A percentile compares a stretch with the other conserved stretches of the same genome.
phyloP scores from a whole-genome alignment of 352 stramenopile genomes.

The Globisporangium solare region DNA sequence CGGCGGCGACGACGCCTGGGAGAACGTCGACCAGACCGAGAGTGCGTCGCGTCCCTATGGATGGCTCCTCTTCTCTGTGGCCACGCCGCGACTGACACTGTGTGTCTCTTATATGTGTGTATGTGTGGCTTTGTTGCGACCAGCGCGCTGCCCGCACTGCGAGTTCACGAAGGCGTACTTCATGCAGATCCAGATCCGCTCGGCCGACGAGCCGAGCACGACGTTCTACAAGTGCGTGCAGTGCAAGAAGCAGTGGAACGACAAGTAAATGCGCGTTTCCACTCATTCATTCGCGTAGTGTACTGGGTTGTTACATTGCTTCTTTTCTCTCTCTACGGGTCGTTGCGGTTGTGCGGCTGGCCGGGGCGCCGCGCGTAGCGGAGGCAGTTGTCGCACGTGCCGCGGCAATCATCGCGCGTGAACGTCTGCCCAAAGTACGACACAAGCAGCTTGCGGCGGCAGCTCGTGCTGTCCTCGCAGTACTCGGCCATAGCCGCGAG shows the following conservation, averaged over 20 bases:
- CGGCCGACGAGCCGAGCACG: conserved; percentile 97
- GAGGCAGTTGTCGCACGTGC: conserved; percentile 21
- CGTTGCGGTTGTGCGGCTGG: conserved; percentile 8
- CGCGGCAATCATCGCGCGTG: conserved; percentile 51
- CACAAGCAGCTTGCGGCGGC: conserved; percentile 67
- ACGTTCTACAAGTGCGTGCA: conserved; percentile 99
- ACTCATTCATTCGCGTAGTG: not conserved
- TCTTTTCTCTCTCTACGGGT: not conserved
- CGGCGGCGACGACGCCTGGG: conserved; percentile 95
- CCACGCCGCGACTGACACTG: too few relatives aligned
- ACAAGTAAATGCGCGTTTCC: conserved; percentile 32
- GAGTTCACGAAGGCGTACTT: conserved; percentile 98
- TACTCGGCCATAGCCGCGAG: conserved; percentile 76
- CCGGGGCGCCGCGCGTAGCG: conserved; percentile 5
- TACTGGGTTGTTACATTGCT: too few relatives aligned
- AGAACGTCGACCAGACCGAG: conserved; percentile 98
- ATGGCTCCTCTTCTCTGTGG: too few relatives aligned
- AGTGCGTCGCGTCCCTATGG: conserved; percentile 56
- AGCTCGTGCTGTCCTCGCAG: conserved; percentile 70
- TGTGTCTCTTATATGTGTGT: not conserved
- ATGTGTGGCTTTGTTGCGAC: not conserved
- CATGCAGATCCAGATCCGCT: conserved; percentile 99
- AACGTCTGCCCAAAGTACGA: conserved; percentile 81
- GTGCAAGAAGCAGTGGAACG: conserved; percentile 97
- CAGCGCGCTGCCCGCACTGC: conserved; percentile 93